Conservation (phyloP, 169 alveolate genomes). For the Amoebophrya sp. region DNA sequence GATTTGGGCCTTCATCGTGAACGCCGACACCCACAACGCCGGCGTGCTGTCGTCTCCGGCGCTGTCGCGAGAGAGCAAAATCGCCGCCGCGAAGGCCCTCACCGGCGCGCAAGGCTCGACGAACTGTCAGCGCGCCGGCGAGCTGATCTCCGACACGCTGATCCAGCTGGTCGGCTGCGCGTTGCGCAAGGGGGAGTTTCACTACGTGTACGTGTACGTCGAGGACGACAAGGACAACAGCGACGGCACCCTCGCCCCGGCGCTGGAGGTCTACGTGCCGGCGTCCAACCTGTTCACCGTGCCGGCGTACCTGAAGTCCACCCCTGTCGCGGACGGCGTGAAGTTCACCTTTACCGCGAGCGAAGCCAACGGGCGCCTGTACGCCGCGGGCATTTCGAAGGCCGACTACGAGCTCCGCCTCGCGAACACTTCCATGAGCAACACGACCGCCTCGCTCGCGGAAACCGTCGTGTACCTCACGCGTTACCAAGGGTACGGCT, state of each 20-base stretch:
- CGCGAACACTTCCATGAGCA: neutral
- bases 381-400: neutral
- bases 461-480: neutral
- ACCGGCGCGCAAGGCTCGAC: neutral
- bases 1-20: neutral
- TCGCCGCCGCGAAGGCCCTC: neutral
- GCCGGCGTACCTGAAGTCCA: neutral
- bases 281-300: neutral
- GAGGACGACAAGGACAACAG: neutral
- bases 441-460: neutral
- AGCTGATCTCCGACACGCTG: neutral
- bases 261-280: constrained; percentile 2
- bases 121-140: neutral
- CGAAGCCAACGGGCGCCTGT: neutral
- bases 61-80: too few relatives aligned
- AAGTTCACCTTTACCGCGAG: neutral
- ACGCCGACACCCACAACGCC: neutral
- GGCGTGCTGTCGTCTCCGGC: neutral
- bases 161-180: neutral
- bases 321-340: neutral
- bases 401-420: neutral
- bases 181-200: neutral
- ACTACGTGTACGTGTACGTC: constrained; percentile 9
- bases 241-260: constrained; percentile 11
- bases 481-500: neutral